These are phyloP conservation scores for Opeltia flavorubescens DNA, from an alignment of 495 filamentous ascomycete species.

Conservation along the genomic window DNA sequence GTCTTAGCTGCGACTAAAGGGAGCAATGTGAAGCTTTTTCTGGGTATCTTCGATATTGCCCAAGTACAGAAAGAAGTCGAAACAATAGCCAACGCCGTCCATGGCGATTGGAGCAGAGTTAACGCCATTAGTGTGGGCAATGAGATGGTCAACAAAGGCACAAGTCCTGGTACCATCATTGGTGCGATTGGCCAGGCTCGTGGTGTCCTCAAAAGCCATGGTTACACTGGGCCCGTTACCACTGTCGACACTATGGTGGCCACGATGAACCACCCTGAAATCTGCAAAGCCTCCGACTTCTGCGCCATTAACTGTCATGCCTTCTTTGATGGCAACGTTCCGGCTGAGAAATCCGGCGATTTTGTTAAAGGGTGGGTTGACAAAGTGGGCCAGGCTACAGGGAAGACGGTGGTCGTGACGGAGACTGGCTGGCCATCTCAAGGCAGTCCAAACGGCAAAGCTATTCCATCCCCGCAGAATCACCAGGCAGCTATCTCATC, in stretches of 20 bases:
- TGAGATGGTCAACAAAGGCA: conserved; percentile 56
- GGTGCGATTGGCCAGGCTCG: conserved; percentile 43
- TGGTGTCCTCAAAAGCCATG: conserved; percentile 37
- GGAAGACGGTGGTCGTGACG: conserved; percentile 47
- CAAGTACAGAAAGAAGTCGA: conserved; percentile 37
- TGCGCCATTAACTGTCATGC: conserved; percentile 72
- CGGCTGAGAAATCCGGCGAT: conserved; percentile 42
- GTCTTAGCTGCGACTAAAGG: conserved; percentile 44
- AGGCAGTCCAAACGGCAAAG: conserved; percentile 47
- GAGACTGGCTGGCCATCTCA: conserved; percentile 76
- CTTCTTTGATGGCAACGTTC: conserved; percentile 58
- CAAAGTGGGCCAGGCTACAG: conserved; percentile 35
- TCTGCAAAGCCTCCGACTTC: conserved; percentile 64
- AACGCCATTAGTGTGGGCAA: conserved; percentile 68
- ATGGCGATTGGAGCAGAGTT: conserved; percentile 46
- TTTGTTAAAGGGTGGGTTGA: conserved; percentile 42
- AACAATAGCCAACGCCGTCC: conserved; percentile 38
- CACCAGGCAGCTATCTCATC: conserved; percentile 50
- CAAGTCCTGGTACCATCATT: conserved; percentile 35
- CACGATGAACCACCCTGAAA: conserved; percentile 44
- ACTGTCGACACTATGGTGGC: conserved; percentile 67
- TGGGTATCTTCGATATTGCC: conserved; percentile 55
- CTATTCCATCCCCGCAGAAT: conserved; percentile 47
- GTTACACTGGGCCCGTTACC: conserved; percentile 62
- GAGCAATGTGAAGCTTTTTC: conserved; percentile 51